These are phyloP conservation scores for Aspergillus clavatus DNA, from an alignment of 2,329 filamentous ascomycete species.

Conservation along the genomic window DNA sequence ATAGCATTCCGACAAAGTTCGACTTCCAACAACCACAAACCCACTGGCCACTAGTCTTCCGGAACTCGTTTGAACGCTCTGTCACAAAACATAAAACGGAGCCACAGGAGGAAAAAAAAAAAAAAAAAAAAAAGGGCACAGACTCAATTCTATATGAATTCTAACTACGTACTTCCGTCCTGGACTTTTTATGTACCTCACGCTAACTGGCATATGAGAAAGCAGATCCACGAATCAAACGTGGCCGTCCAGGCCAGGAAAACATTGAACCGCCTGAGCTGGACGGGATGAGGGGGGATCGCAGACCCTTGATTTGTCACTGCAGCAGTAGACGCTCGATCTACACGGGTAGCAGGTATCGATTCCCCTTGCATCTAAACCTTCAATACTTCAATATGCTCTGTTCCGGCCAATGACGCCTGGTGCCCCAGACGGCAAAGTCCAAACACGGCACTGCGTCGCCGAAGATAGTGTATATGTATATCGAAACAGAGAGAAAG, in stretches of 20 bases:
- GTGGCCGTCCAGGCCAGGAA: conserved; percentile 15
- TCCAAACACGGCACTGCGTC: neutral
- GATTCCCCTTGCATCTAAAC: conserved; percentile 33
- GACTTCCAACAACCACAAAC: conserved; percentile 8
- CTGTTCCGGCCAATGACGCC: conserved; percentile 21
- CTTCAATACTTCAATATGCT: conserved; percentile 23
- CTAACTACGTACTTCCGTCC: too few species aligned
- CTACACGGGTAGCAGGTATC: conserved; percentile 29
- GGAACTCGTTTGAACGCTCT: conserved; percentile 17
- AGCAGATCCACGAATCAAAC: conserved; percentile 30
- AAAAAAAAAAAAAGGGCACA: too few species aligned
- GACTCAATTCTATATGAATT: conserved; percentile 12
- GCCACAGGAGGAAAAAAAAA: too few species aligned
- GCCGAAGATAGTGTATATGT: neutral
- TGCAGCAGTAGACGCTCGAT: conserved; percentile 23
- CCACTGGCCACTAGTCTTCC: conserved; percentile 4
- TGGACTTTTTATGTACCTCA: neutral
- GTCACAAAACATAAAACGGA: conserved; percentile 33
- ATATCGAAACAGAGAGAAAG: neutral
- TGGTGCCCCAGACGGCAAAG: neutral
- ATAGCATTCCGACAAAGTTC: conserved; percentile 21
- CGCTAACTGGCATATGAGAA: conserved; percentile 3
- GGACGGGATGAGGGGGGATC: conserved; percentile 21
- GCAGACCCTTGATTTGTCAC: conserved; percentile 35
- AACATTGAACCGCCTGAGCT: conserved; percentile 7